Percentiles rank a stretch among this genome's conserved stretches.
phyloP scores from a whole-genome alignment of 2,329 filamentous ascomycete genomes.

The Pseudovirgaria hyperparasitica region DNA sequence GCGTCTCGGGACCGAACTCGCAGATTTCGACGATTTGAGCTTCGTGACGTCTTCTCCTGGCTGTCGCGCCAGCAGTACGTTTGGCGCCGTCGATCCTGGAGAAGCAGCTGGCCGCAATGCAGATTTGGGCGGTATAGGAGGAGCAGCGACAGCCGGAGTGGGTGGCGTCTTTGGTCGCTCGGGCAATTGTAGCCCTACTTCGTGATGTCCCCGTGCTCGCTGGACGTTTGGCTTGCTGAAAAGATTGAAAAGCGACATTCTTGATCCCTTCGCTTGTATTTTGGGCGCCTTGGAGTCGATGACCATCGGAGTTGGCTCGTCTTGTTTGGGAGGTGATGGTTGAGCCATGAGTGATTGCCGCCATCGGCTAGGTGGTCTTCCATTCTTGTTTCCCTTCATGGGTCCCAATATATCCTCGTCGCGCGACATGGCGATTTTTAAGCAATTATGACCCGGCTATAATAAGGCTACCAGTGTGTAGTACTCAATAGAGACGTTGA shows the following conservation, averaged over 20 bases:
- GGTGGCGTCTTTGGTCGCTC: constrained; percentile 15
- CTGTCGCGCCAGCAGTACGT: constrained; percentile 15
- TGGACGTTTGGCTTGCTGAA: constrained; percentile 39
- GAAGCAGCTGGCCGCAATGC: constrained; percentile 13
- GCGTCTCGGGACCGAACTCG: constrained; percentile 4
- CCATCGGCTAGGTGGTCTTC: too few relatives aligned
- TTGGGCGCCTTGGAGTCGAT: too few relatives aligned
- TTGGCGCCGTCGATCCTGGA: background rate
- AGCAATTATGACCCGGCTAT: too few relatives aligned
- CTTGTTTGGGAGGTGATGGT: too few relatives aligned
- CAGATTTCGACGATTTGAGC: constrained; percentile 16
- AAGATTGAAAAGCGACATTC: constrained; percentile 36
- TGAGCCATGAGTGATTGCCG: too few relatives aligned
- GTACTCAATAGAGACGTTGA: too few relatives aligned
- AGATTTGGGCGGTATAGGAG: constrained; percentile 14
- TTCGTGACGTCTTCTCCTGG: constrained; percentile 19
- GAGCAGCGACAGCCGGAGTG: constrained; percentile 9
- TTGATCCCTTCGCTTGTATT: constrained; percentile 23
- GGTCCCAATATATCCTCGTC: too few relatives aligned
- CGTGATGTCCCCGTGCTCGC: constrained; percentile 31
- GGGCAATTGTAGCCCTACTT: constrained; percentile 26
- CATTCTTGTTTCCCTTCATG: too few relatives aligned
- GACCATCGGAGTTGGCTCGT: too few relatives aligned
- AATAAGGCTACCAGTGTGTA: too few relatives aligned
- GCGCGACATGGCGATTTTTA: too few relatives aligned